Conservation (phyloP, 192 early-diverging fungal species). For the Haplosporangium gracile region DNA sequence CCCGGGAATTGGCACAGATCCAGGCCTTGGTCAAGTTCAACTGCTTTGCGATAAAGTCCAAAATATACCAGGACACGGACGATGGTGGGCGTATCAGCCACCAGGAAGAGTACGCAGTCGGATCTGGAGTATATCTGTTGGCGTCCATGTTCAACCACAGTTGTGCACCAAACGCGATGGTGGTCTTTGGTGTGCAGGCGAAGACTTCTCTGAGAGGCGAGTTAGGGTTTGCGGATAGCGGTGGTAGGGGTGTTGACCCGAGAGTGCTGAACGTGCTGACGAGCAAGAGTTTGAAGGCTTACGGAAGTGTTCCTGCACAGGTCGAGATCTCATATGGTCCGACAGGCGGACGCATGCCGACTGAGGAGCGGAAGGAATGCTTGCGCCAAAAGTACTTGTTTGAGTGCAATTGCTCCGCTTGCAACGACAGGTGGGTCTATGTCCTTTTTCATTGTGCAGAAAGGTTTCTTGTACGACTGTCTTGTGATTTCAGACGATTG, state of each 20-base stretch:
- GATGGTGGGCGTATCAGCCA: background rate
- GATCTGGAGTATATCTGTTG: slow-evolving; percentile 35
- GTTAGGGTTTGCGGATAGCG: background rate
- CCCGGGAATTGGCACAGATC: slow-evolving; percentile 33
- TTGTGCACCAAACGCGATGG: slow-evolving; percentile 48
- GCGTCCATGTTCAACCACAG: slow-evolving; percentile 55
- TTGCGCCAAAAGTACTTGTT: slow-evolving; percentile 26
- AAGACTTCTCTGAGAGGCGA: background rate
- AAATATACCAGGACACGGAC: background rate
- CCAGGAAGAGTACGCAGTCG: slow-evolving; percentile 25
- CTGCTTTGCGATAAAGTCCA: slow-evolving; percentile 46
- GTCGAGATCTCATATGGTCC: slow-evolving; percentile 53
- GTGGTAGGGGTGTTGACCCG: slow-evolving; percentile 16
- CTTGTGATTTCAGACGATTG: background rate
- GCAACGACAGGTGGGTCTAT: slow-evolving; percentile 43
- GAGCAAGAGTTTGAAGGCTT: slow-evolving; percentile 15
- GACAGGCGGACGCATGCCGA: slow-evolving; percentile 37
- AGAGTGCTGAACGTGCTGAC: slow-evolving; percentile 41
- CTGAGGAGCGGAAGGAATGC: slow-evolving; percentile 20
- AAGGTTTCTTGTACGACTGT: background rate
- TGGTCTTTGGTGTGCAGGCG: slow-evolving; percentile 31
- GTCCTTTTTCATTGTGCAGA: background rate
- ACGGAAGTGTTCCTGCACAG: slow-evolving; percentile 16
- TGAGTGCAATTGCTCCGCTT: slow-evolving; percentile 54
- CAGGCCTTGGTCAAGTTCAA: slow-evolving; percentile 37